phyloP scores from a whole-genome alignment of 805 yeast genomes.

The Saturnispora kantuleensis region DNA sequence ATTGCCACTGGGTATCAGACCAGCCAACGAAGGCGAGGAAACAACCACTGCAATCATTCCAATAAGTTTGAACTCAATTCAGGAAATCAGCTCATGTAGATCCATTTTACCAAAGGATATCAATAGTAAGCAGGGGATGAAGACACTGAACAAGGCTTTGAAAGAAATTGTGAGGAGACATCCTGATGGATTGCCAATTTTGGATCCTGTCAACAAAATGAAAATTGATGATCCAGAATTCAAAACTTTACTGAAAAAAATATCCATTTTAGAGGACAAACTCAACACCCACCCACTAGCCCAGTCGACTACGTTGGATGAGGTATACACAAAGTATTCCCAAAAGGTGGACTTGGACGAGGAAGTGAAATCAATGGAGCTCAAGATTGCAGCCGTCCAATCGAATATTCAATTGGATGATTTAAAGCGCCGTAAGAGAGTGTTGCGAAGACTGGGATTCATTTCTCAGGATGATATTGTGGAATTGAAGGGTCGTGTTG shows the following conservation, averaged over 20 bases:
- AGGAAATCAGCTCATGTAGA: conserved; percentile 68
- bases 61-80: conserved; percentile 69
- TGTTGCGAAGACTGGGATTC: conserved; percentile 84
- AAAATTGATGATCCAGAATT: conserved; percentile 69
- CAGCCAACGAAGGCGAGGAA: conserved; percentile 64
- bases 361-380: conserved; percentile 49
- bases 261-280: conserved; percentile 73
- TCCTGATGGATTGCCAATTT: conserved; percentile 82
- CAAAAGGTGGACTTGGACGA: conserved; percentile 52
- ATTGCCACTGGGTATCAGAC: conserved; percentile 84
- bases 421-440: conserved; percentile 85
- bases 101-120: conserved; percentile 71
- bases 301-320: conserved; percentile 49
- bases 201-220: conserved; percentile 91
- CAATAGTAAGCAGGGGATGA: conserved; percentile 47
- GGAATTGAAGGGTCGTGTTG: conserved; percentile 84
- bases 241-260: conserved; percentile 57
- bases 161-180: conserved; percentile 73
- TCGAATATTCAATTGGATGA: conserved; percentile 93
- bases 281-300: conserved; percentile 59
- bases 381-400: conserved; percentile 70
- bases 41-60: conserved; percentile 73
- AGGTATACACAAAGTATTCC: conserved; percentile 54
- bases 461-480: conserved; percentile 81
- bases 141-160: conserved; percentile 58